A percentile compares a stretch with the other conserved stretches of the same genome.
These are phyloP conservation scores for Dictyostelium capitatum DNA, from an alignment of 78 protist genomes.

Conservation along the genomic window DNA sequence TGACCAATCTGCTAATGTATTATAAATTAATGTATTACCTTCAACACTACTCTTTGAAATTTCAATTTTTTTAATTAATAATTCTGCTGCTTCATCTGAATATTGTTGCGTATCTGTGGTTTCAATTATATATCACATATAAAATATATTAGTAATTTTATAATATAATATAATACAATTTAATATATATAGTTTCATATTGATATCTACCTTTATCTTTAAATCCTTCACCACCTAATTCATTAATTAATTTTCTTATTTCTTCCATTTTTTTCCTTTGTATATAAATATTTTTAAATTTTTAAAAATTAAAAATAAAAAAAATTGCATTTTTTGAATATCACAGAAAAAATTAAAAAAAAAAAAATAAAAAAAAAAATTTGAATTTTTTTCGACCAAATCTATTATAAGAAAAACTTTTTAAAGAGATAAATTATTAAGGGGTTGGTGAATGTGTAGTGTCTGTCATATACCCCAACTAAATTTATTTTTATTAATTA, in stretches of 20 bases:
- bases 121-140: too few relatives aligned
- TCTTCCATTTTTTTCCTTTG: not conserved
- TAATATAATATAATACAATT: too few relatives aligned
- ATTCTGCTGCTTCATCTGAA: slow-evolving; percentile 9
- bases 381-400: too few relatives aligned
- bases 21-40: slow-evolving; percentile 18
- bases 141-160: too few relatives aligned
- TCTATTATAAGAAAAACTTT: too few relatives aligned
- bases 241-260: slow-evolving; percentile 6
- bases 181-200: too few relatives aligned
- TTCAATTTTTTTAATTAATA: not conserved
- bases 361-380: not conserved
- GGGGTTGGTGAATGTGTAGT: too few relatives aligned
- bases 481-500: too few relatives aligned
- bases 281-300: not conserved
- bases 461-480: too few relatives aligned
- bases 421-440: too few relatives aligned
- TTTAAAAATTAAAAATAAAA: not conserved
- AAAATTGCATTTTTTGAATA: not conserved
- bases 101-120: not conserved
- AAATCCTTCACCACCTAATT: not conserved
- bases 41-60: not conserved
- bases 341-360: not conserved
- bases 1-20: slow-evolving; percentile 66
- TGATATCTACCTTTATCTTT: slow-evolving; percentile 11